These are phyloP conservation scores for Cladosporium colombiae DNA, from an alignment of 2,329 filamentous ascomycete species.

Conservation along the genomic window DNA sequence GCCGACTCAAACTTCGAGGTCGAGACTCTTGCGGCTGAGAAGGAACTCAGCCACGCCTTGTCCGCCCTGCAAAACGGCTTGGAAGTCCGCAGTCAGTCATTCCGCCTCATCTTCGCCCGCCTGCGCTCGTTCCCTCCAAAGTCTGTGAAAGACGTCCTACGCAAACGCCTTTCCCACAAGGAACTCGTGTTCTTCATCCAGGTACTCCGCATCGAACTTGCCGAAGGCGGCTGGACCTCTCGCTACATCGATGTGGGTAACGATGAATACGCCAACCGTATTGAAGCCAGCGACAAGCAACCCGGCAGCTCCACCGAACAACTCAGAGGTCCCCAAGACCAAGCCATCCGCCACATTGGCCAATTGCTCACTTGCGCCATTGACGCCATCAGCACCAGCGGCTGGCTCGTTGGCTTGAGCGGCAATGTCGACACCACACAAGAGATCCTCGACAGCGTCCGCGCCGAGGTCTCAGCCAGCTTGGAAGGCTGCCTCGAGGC, in stretches of 20 bases:
- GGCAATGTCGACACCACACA: slow-evolving; percentile 56
- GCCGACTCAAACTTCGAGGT: slow-evolving; percentile 36
- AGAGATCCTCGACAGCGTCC: slow-evolving; percentile 66
- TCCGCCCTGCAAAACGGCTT: slow-evolving; percentile 67
- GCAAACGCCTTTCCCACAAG: slow-evolving; percentile 63
- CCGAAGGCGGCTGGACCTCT: slow-evolving; percentile 74
- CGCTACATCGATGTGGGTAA: slow-evolving; percentile 62
- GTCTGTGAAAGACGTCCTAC: slow-evolving; percentile 63
- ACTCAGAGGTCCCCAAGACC: slow-evolving; percentile 61
- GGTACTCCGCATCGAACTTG: slow-evolving; percentile 70
- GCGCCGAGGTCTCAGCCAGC: slow-evolving; percentile 68
- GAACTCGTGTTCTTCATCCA: slow-evolving; percentile 73
- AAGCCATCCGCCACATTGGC: slow-evolving; percentile 69
- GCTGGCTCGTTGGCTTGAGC: slow-evolving; percentile 68
- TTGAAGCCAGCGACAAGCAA: slow-evolving; percentile 19
- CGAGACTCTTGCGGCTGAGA: slow-evolving; percentile 41
- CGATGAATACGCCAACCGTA: slow-evolving; percentile 37
- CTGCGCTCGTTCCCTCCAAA: slow-evolving; percentile 65
- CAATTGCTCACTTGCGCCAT: slow-evolving; percentile 72
- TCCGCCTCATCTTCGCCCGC: slow-evolving; percentile 69
- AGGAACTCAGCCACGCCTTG: slow-evolving; percentile 68
- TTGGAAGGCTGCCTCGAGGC: slow-evolving; percentile 72
- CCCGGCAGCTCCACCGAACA: slow-evolving; percentile 59
- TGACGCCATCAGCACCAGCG: slow-evolving; percentile 72
- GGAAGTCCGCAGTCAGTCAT: slow-evolving; percentile 61